Base-by-base conservation (phyloP, 805 yeast species). In the Lachancea waltii region DNA sequence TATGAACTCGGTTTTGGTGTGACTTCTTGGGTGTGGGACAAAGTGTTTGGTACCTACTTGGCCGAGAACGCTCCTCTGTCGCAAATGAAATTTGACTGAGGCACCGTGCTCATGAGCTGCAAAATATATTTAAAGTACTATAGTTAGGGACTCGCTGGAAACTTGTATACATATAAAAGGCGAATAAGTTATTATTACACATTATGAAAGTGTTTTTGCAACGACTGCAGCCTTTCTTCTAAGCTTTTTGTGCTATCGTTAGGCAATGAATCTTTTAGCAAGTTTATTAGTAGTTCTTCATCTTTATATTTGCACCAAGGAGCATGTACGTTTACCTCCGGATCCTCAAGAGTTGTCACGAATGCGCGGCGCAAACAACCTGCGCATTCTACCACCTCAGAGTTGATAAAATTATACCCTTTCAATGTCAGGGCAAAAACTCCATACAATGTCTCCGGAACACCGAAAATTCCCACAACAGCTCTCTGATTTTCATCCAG, bases 1-100 rank as follows among this genome's bases (percentile, higher is more conserved):
- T 92, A 85, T 63, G 95, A 94, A 64, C 67, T 89, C 51, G 99
- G 97, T 1, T 92, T 89, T 51, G 99, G 99, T 50, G 97, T 92
- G 46, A 86, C 97, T 21, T 75, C 87, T 45, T 79, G 76, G 65
- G 85, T 85, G 64, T 92, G 98, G 98, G 98, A 92, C 62, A 73
- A 65, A 19, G 85, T 92, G 8, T 92, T 92, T 60, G 85, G 83
- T 42, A 90, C 97, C 28, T 81, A 78, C 48, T 68, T 86, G 53
- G 70, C 73, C 31, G 67, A 57, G 9, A 50, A 55, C 34, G 52
- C 65, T 21, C 65, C 65, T 40, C 33, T 56, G 23, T 59, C 65
- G 8, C 51, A 50, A 32, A 58, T 58, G 61, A 61, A 59, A 39
- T 60, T 56, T 38, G 60, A 60, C 10, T 61, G 45, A 33, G 19